phyloP scores from a whole-genome alignment of 2,329 filamentous ascomycete genomes.

The Scolecobasidium constrictum region DNA sequence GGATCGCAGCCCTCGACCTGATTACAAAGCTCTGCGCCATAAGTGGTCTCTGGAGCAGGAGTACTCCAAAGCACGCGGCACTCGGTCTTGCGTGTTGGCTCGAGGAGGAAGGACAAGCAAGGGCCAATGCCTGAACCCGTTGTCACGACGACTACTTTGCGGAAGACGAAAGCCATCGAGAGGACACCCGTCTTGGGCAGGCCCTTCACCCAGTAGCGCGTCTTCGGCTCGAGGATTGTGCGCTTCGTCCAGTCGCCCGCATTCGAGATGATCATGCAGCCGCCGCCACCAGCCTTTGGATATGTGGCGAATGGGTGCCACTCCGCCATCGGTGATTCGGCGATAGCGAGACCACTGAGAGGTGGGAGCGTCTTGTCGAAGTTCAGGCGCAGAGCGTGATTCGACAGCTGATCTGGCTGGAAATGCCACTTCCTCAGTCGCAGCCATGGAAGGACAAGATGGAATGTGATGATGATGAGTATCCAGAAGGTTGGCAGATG shows the following conservation, averaged over 20 bases:
- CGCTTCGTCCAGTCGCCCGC: conserved; percentile 24
- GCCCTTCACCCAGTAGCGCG: conserved; percentile 21
- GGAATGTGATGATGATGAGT: conserved; percentile 50
- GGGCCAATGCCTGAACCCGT: conserved; percentile 26
- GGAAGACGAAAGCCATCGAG: conserved; percentile 20
- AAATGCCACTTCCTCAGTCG: conserved; percentile 58
- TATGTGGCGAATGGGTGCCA: conserved; percentile 29
- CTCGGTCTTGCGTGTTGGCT: conserved; percentile 31
- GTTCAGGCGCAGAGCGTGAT: conserved; percentile 61
- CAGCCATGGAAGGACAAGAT: conserved; percentile 63
- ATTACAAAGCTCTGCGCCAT: conserved; percentile 45
- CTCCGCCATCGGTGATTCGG: conserved; percentile 19
- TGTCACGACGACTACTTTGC: conserved; percentile 21
- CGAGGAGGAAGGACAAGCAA: conserved; percentile 43
- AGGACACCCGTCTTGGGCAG: conserved; percentile 22
- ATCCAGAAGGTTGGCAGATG: conserved; percentile 54
- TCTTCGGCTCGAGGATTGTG: conserved; percentile 12
- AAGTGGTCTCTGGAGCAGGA: conserved; percentile 49
- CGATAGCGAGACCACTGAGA: conserved; percentile 23
- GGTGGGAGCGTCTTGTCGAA: conserved; percentile 18
- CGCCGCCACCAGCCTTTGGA: conserved; percentile 19
- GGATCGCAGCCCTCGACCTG: conserved; percentile 48
- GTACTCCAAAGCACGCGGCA: conserved; percentile 61
- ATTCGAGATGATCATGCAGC: conserved; percentile 22
- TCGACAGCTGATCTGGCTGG: conserved; percentile 54